phyloP scores from a whole-genome alignment of 2,329 filamentous ascomycete species.

The Scedosporium minutisporum region DNA sequence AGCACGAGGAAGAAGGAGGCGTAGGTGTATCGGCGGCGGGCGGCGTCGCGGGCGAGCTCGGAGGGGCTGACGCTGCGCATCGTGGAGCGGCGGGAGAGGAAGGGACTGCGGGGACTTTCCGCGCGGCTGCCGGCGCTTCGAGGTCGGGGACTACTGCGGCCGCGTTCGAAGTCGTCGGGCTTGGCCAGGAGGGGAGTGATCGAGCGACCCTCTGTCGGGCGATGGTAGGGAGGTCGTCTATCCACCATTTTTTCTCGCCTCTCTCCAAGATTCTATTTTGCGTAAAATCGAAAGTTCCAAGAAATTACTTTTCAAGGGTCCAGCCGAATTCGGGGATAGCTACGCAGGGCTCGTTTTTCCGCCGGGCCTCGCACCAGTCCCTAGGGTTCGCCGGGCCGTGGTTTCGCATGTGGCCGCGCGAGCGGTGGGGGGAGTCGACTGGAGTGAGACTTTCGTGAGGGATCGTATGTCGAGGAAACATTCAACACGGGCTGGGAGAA shows the following conservation, averaged over 20 bases:
- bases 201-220: conserved; percentile 35
- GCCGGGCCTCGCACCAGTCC: conserved; percentile 3
- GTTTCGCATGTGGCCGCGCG: conserved; percentile 1
- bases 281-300: background rate
- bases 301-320: background rate
- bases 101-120: background rate
- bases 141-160: background rate
- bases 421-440: background rate
- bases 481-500: background rate
- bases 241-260: background rate
- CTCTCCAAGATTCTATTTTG: background rate
- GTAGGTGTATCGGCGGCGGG: conserved; percentile 75
- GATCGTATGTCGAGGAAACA: background rate
- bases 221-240: conserved; percentile 33
- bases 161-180: conserved; percentile 16
- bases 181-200: conserved; percentile 31
- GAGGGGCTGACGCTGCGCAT: conserved; percentile 73
- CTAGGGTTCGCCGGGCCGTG: background rate
- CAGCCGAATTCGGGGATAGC: background rate
- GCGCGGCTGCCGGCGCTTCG: background rate
- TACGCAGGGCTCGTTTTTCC: background rate
- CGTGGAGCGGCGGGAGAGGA: conserved; percentile 42
- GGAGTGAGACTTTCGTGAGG: background rate
- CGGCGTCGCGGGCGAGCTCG: conserved; percentile 29
- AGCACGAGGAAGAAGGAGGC: conserved; percentile 75